Evolutionary conservation across 2,329 filamentous ascomycete species (phyloP), one percentile per base, ranked within the genome.

Genomic region (Beauveria bassiana): DNA sequence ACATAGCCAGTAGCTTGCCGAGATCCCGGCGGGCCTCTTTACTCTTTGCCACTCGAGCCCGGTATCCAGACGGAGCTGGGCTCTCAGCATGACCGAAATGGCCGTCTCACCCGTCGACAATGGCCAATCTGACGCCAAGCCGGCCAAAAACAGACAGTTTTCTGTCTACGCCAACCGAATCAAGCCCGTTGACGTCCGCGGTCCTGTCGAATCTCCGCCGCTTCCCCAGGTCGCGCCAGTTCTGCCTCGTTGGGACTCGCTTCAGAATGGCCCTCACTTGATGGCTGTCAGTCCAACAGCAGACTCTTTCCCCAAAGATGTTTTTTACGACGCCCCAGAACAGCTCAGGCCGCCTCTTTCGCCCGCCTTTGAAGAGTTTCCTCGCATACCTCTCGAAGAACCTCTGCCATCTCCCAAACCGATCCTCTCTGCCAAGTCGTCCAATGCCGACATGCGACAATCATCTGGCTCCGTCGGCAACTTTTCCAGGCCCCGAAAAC

Each of bases 401-500:
- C 49, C 46, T 28, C 59, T 51, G n/a, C 31, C 52, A 59, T 70
- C 69, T 56, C 71, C 73, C 54, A 69, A 66, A 61, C 68, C 69
- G 50, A 64, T 68, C 10, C 60, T 74, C 58, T 68, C 63, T 50
- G 65, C 70, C 40, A 72, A 74, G 61, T 69, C 71, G 51, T 73
- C 72, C 47, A 65, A 70, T 43, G 61, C 68, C 50, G 73, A 76
- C 61, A 65, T 73, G 62, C 70, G 77, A 71, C 68, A 72, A 55
- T 73, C 75, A 53, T 70, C 68, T 58, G 72, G 74, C 65, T 68
- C 70, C 51, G 74, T 83, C 51, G 79, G 80, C 67, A 86, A 86
- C 70, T 86, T 86, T 69, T 86, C 83, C n/a, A 77, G 83, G 45
- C 83, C 83, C 47, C 76, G 83, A 62, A 83, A 82, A 64, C 73